A percentile compares a stretch with the other conserved stretches of the same genome.
Evolutionary conservation across 2,329 filamentous ascomycete species (phyloP).

Genomic region (Pseudopithomyces maydicus): DNA sequence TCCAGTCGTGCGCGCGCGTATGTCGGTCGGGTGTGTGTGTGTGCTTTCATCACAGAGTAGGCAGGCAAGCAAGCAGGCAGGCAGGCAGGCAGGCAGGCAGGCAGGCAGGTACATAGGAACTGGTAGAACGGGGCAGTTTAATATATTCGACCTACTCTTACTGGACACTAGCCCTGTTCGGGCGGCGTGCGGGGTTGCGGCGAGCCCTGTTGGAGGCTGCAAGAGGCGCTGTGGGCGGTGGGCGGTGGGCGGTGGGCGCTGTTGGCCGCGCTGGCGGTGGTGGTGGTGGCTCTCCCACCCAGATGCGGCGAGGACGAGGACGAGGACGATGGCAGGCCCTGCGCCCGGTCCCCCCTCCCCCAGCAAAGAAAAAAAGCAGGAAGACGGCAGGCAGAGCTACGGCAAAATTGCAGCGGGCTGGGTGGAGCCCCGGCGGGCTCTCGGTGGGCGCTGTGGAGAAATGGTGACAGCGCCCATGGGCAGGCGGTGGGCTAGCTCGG

Average conservation of each 20-base stretch:
- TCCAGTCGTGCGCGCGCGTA: not conserved
- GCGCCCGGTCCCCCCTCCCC: no score
- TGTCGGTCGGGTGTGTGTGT: not conserved
- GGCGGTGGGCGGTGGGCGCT: no score
- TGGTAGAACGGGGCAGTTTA: conserved; percentile 11
- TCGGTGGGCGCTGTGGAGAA: not conserved
- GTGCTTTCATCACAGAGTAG: not conserved
- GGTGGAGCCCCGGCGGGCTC: no score
- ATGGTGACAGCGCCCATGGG: not conserved
- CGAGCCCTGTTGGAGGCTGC: not conserved
- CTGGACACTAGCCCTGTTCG: conserved; percentile 2
- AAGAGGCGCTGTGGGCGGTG: not conserved
- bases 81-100: not conserved
- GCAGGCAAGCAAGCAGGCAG: conserved; percentile 3
- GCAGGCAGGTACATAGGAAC: conserved; percentile 8
- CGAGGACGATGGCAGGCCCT: no score
- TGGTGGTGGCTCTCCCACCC: not conserved
- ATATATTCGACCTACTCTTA: conserved; percentile 12
- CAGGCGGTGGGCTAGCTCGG: not conserved
- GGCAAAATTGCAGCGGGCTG: not conserved
- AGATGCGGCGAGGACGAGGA: not conserved
- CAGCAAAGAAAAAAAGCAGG: no score
- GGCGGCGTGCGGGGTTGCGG: not conserved
- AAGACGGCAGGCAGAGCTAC: not conserved
- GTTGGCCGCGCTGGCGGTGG: no score